Evolutionary conservation across 768 basidiomycete species (phyloP), one percentile per base, ranked within the genome.

Genomic region (Leccinum broughii): DNA sequence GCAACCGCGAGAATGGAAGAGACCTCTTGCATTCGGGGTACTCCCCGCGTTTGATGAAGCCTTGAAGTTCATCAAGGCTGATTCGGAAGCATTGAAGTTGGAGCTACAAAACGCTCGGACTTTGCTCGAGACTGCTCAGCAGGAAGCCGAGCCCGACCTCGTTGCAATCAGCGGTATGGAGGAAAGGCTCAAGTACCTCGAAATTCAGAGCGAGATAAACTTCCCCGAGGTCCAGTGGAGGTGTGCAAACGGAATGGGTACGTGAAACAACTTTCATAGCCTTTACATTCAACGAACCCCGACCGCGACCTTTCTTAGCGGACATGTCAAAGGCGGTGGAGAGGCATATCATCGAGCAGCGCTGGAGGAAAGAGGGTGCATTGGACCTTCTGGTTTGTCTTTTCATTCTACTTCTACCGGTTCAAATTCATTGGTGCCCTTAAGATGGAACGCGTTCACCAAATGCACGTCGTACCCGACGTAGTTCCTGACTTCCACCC

Each of bases 401-500:
- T 48, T 32, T 30, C 6, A 14, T 30, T 13, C 9, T 24, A 24
- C 3, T 30, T 4, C 13, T 20, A n/a, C 48, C 13, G 1, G 53
- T 28, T 30, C 51, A 14, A 22, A 24, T n/a, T 50, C 32, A 54
- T 24, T 35, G 9, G 9, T 11, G 11, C 24, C 20, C 32, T 32
- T 7, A 69, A 95, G 90, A 97, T 97, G 93, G 92, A 97, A 70
- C 89, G 95, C 69, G 69, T 98, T 50, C 81, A 93, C 66, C 92
- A 95, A 76, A 93, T 97, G 93, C 77, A 87, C 54, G 87, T 98
- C 59, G 80, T 97, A 2, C 95, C 96, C 0, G 96, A 99, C 69
- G 77, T 95, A 11, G 72, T 98, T 17, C 85, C 91, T 1, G 77
- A 77, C 39, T 70, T 96, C 8, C 83, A 81, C 54, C 93, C 93